Evolutionary conservation across 73 alveolate species (phyloP).

Genomic region (Paramecium caudatum): DNA sequence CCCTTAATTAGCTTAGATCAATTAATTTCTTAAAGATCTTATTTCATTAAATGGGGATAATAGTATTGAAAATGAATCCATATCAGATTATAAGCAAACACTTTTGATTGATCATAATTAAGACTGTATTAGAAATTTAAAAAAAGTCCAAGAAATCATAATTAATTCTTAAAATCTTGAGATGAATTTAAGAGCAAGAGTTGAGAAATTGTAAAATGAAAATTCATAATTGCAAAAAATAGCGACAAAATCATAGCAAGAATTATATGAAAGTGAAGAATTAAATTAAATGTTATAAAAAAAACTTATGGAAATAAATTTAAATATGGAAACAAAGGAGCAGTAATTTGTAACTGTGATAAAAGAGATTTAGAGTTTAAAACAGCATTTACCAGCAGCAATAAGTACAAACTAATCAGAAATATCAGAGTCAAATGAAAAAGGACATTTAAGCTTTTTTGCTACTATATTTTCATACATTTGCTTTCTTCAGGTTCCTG

Average conservation of each 20-base stretch:
- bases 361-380: conserved; percentile 26
- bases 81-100: background rate
- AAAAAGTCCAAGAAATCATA: conserved; percentile 6
- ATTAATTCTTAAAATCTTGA: background rate
- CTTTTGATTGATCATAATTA: background rate
- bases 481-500: conserved; percentile 19
- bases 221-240: background rate
- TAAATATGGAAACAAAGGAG: conserved; percentile 44
- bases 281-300: conserved; percentile 34
- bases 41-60: conserved; percentile 8
- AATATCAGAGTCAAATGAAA: background rate
- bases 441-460: background rate
- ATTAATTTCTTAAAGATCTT: background rate
- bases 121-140: background rate
- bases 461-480: conserved; percentile 10
- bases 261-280: background rate
- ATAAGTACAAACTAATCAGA: too few species aligned
- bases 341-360: conserved; percentile 18
- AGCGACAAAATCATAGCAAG: background rate
- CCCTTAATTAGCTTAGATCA: conserved; percentile 8
- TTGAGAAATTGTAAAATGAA: background rate
- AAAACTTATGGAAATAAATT: conserved; percentile 10
- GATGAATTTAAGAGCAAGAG: background rate
- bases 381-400: conserved; percentile 22
- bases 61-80: conserved; percentile 9